Evolutionary conservation across 23 red algal genomes (phyloP), one percentile per base, ranked within the genome.

Genomic region (Gracilaria caudata): DNA sequence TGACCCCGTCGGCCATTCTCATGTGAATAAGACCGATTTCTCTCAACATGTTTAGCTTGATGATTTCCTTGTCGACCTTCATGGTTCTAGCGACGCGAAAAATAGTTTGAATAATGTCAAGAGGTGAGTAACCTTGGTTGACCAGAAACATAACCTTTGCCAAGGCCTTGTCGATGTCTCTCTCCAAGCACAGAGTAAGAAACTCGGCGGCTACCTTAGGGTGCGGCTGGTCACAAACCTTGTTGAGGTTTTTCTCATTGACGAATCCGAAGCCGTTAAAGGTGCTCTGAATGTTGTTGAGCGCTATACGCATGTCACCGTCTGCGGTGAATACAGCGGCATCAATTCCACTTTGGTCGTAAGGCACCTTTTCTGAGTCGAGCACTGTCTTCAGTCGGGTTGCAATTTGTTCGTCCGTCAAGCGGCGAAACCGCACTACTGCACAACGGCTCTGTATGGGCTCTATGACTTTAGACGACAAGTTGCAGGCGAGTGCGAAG

Each of bases 361-460:
- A 91, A 14, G 57, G 25, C 28, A 80, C 96, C 29, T 84, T 80
- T 81, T 98, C 96, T 37, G 58, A 40, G 30, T 63, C 72, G 13
- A 95, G 56, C 1, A 98, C 92, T n/a, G 25, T 20, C 35, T 59
- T 51, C 26, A 98, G 43, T 54, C 96, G 80, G 56, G 53, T 37
- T 3, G 74, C 51, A 43, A 98, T 73, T 78, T 94, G 64, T 24
- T 87, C 81, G 19, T 95, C 81, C 61, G 81, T 63, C 1, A 98
- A 83, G 10, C 92, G 84, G 29, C 79, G 53, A 63, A 98, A 94
- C 14, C 92, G 75, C 9, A 98, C 83, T 7, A 98, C 92, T 1
- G 88, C 92, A 65, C 96, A 98, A 34, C 96, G 88, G 51, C 89
- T 94, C 84, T 98, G 96, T 35, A 98, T 98, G 26, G 96, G 96